Evolutionary conservation across 2,329 filamentous ascomycete species (phyloP), one percentile per base, ranked within the genome.

Genomic region (Simplicillium aogashimaense): DNA sequence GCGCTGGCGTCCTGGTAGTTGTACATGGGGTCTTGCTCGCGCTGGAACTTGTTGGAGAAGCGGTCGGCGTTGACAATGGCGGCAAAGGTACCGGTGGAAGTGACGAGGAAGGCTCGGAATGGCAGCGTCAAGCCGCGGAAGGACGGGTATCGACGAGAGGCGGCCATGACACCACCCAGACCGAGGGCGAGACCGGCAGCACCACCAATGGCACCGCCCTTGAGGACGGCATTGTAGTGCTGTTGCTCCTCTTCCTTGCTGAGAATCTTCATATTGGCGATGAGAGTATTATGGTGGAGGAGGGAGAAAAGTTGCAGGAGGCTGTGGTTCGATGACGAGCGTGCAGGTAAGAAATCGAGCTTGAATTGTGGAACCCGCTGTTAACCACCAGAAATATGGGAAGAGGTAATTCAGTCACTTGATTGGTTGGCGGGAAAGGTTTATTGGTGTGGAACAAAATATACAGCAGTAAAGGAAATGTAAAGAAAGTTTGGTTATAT

Each of bases 1-100:
- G 74, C 65, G 42, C 78, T 67, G 50, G 72, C 66, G 60, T 85
- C 79, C 56, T 76, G 67, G 71, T 86, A 87, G 49, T 68, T 63
- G 53, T 70, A 70, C 57, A 76, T 74, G 42, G 83, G 78, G 60
- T 94, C 84, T 55, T 77, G 74, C 40, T 67, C 60, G 43, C 70
- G 69, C 65, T 94, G 86, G 70, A 75, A 95, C 43, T 57, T 55
- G 56, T 71, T 68, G 43, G 65, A 69, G 57, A 60, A 61, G 50
- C 85, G 83, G 54, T 98, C 92, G 48, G 92, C 92, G 45, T 80
- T 72, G 57, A 95, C 79, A 63, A 98, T 95, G 68, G 87, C 82
- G 47, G 79, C 72, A 57, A 95, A 95, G 4, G 92, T 95, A 36
- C 77, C 80, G 10, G 79, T 61, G 8, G 87, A 94, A 35, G 85